A percentile compares a stretch with the other conserved stretches of the same genome.
Conservation (phyloP, 768 basidiomycete species). For the Agaricus subrufescens region DNA sequence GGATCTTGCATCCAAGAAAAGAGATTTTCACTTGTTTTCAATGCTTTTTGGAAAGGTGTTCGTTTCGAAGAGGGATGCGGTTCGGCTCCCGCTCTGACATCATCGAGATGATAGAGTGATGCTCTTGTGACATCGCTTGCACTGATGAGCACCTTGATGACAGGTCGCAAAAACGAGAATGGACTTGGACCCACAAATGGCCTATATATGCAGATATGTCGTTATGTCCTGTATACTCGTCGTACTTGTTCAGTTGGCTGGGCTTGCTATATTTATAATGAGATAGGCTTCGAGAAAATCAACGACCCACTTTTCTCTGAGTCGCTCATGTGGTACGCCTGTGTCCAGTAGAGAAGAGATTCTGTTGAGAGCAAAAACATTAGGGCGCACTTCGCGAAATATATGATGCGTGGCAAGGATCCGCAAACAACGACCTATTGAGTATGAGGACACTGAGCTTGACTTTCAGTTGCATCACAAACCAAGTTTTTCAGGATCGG, state of each 20-base stretch:
- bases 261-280: not conserved
- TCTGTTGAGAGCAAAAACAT: constrained; percentile 22
- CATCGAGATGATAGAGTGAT: constrained; percentile 7
- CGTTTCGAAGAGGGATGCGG: not conserved
- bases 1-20: constrained; percentile 10
- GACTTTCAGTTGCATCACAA: not conserved
- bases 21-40: not conserved
- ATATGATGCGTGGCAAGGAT: constrained; percentile 20
- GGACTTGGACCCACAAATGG: constrained; percentile 1
- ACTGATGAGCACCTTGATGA: not conserved
- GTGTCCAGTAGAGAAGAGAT: constrained; percentile 16
- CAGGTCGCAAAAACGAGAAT: not conserved
- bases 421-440: constrained; percentile 18
- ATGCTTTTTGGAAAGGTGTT: constrained; percentile 7
- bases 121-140: constrained; percentile 3
- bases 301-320: not conserved
- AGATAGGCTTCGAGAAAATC: too few relatives aligned
- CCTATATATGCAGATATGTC: constrained; percentile 6
- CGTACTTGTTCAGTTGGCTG: constrained; percentile 6
- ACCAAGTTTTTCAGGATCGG: constrained; percentile 7
- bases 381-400: constrained; percentile 20
- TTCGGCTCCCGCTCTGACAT: not conserved
- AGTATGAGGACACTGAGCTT: not conserved
- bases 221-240: not conserved
- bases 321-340: not conserved